phyloP scores from a whole-genome alignment of 2,329 filamentous ascomycete genomes.

The Lasiodiplodia gonubiensis region DNA sequence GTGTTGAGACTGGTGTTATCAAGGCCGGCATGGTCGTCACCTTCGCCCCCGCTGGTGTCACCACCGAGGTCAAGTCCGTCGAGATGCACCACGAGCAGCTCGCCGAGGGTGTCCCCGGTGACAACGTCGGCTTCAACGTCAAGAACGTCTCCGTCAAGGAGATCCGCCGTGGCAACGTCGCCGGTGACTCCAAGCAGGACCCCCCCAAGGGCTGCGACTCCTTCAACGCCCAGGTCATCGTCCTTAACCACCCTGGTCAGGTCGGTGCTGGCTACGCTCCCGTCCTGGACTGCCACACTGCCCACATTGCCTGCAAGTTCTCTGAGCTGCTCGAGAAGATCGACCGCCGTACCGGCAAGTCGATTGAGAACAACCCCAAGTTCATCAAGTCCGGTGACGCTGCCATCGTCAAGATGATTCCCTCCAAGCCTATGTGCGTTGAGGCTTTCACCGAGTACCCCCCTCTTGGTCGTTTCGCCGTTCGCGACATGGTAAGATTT shows the following conservation, averaged over 20 bases:
- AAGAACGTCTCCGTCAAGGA: slow-evolving; percentile 99
- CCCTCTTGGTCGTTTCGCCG: slow-evolving; percentile 99
- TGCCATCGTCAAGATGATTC: slow-evolving; percentile 99
- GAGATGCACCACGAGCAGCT: slow-evolving; percentile 99
- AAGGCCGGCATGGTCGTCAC: slow-evolving; percentile 91
- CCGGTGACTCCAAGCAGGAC: slow-evolving; percentile 99
- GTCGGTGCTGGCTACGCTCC: slow-evolving; percentile 98
- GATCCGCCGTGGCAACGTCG: slow-evolving; percentile 99
- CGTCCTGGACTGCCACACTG: slow-evolving; percentile 99
- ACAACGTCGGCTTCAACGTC: slow-evolving; percentile 99
- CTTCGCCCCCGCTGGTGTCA: slow-evolving; percentile 97
- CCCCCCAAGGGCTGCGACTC: slow-evolving; percentile 85
- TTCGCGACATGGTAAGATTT: slow-evolving; percentile 99
- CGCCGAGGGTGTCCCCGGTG: slow-evolving; percentile 89
- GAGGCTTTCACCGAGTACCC: slow-evolving; percentile 99
- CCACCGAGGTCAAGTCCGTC: slow-evolving; percentile 99
- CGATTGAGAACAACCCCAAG: slow-evolving; percentile 89
- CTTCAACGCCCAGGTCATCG: slow-evolving; percentile 99
- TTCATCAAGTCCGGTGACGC: slow-evolving; percentile 99
- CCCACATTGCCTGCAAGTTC: slow-evolving; percentile 99
- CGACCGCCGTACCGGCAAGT: slow-evolving; percentile 99
- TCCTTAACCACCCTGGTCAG: slow-evolving; percentile 99
- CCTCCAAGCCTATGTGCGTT: slow-evolving; percentile 99
- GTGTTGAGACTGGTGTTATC: slow-evolving; percentile 97
- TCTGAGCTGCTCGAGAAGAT: slow-evolving; percentile 99